A percentile compares a stretch with the other conserved stretches of the same genome.
phyloP scores from a whole-genome alignment of 495 filamentous ascomycete genomes.

The Hypoxylon lenormandii region DNA sequence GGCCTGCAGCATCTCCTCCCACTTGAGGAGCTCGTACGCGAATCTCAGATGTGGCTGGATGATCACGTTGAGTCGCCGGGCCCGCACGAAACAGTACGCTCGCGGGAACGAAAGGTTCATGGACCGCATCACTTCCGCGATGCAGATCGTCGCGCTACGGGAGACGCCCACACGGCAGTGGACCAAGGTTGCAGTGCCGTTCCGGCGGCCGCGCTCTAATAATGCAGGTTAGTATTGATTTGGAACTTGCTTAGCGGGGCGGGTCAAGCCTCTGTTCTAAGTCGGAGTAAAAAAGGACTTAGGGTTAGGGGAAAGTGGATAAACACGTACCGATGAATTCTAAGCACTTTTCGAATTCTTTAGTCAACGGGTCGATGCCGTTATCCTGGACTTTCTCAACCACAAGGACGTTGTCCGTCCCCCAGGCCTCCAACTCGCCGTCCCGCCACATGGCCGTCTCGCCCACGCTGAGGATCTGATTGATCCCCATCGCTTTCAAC shows the following conservation, averaged over 20 bases:
- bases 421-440: slow-evolving; percentile 74
- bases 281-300: slow-evolving; percentile 7
- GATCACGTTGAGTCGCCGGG: slow-evolving; percentile 80
- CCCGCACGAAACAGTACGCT: slow-evolving; percentile 96
- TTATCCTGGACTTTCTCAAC: slow-evolving; percentile 93
- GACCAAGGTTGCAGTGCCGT: slow-evolving; percentile 87
- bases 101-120: slow-evolving; percentile 84
- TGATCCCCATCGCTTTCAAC: slow-evolving; percentile 81
- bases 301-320: not conserved
- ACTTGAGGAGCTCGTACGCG: slow-evolving; percentile 84
- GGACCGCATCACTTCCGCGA: slow-evolving; percentile 93
- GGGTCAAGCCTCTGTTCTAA: slow-evolving; percentile 5
- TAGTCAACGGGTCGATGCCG: slow-evolving; percentile 88
- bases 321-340: slow-evolving; percentile 84
- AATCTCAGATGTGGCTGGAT: slow-evolving; percentile 72
- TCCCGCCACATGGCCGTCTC: slow-evolving; percentile 85
- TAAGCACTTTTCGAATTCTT: slow-evolving; percentile 87
- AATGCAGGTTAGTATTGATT: not conserved
- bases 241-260: slow-evolving; percentile 7
- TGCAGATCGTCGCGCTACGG: slow-evolving; percentile 94
- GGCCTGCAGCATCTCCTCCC: slow-evolving; percentile 77
- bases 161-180: slow-evolving; percentile 98
- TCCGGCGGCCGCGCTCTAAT: slow-evolving; percentile 77
- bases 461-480: slow-evolving; percentile 90
- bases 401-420: slow-evolving; percentile 76